Percentiles rank a stretch among this genome's conserved stretches.
Conservation (phyloP, 768 basidiomycete genomes). For the Auriscalpium vulgare region DNA sequence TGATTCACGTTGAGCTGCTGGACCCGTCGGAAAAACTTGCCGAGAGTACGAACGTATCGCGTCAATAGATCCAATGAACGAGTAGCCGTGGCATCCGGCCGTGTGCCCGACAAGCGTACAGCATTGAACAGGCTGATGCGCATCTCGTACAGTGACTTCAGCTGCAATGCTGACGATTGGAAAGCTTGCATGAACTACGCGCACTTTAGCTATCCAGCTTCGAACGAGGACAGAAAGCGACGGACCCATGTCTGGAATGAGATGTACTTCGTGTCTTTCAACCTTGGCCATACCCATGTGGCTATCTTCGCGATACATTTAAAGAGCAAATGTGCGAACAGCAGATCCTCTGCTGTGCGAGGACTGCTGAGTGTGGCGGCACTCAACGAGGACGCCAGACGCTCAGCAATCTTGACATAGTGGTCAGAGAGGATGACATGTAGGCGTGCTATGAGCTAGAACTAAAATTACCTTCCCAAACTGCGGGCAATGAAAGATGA, state of each 20-base stretch:
- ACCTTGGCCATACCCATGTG: slow-evolving; percentile 57
- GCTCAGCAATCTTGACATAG: slow-evolving; percentile 47
- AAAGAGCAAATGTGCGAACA: slow-evolving; percentile 60
- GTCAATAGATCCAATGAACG: slow-evolving; percentile 52
- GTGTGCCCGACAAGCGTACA: slow-evolving; percentile 27
- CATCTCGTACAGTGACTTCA: slow-evolving; percentile 47
- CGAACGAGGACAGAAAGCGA: slow-evolving; percentile 2
- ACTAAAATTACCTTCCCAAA: background rate
- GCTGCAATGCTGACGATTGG: slow-evolving; percentile 45
- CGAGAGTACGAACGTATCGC: slow-evolving; percentile 62
- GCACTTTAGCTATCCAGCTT: slow-evolving; percentile 1
- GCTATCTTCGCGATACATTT: slow-evolving; percentile 69
- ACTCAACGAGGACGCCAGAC: slow-evolving; percentile 26
- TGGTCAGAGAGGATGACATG: slow-evolving; percentile 49
- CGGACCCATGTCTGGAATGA: slow-evolving; percentile 48
- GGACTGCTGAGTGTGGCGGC: slow-evolving; percentile 28
- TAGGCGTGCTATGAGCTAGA: slow-evolving; percentile 48
- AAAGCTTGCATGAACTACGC: slow-evolving; percentile 56
- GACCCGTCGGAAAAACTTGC: slow-evolving; percentile 73
- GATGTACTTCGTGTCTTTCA: slow-evolving; percentile 25
- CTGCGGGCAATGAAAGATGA: background rate
- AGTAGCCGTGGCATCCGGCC: slow-evolving; percentile 29
- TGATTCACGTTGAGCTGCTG: slow-evolving; percentile 52
- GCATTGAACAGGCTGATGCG: slow-evolving; percentile 46
- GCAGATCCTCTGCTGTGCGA: slow-evolving; percentile 38